Conservation (phyloP, 1,284 basidiomycete genomes). For the Fomitopsis palustris region DNA sequence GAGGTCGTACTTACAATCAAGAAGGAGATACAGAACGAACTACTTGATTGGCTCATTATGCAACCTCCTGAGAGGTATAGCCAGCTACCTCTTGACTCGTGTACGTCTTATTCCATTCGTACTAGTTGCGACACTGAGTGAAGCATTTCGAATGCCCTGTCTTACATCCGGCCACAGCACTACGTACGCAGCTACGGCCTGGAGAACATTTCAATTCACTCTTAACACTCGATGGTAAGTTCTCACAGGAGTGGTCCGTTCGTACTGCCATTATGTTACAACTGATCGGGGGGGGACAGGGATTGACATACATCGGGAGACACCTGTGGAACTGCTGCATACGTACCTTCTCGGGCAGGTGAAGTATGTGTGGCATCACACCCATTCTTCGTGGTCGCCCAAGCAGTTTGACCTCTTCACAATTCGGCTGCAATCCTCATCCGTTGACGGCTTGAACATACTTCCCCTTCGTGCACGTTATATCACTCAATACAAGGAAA, state of each 20-base stretch:
- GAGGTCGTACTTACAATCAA: conserved; percentile 15
- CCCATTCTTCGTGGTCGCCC: conserved; percentile 11
- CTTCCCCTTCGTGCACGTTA: conserved; percentile 18
- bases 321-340: conserved; percentile 34
- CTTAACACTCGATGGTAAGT: not conserved
- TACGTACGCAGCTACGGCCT: conserved; percentile 7
- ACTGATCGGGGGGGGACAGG: not conserved
- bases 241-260: too few relatives aligned
- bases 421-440: conserved; percentile 11
- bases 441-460: conserved; percentile 16
- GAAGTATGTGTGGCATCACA: conserved; percentile 31
- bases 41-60: conserved; percentile 23
- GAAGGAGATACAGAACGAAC: conserved; percentile 21
- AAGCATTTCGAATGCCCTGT: too few relatives aligned
- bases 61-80: conserved; percentile 20
- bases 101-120: conserved; percentile 8
- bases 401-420: conserved; percentile 8
- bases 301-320: not conserved
- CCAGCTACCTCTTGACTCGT: conserved; percentile 11
- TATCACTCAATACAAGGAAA: conserved; percentile 22
- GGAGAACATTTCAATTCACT: not conserved
- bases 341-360: conserved; percentile 32
- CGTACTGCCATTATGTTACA: too few relatives aligned
- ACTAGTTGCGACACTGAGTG: too few relatives aligned
- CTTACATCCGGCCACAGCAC: not conserved